Evolutionary conservation across 768 basidiomycete genomes (phyloP), one percentile per base, ranked within the genome.

Genomic region (Xerocomellus chrysenteron): DNA sequence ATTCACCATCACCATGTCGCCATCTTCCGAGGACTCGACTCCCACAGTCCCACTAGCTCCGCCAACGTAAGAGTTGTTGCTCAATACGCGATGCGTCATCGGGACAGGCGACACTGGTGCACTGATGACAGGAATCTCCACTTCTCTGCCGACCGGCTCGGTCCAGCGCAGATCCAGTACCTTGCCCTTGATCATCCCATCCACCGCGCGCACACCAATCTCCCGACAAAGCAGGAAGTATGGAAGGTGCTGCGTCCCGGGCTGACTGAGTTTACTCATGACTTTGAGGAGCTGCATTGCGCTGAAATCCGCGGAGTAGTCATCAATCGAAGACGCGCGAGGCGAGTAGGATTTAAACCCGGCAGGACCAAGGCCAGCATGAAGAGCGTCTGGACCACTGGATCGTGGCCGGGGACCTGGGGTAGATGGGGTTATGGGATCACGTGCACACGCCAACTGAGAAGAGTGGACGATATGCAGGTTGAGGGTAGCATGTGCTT

Each of bases 391-490:
- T 9, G 73, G 71, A 28, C 71, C 69, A 26, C 73, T 71, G n/a
- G 70, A 73, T 30, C 69, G 67, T 28, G 71, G 73, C 9, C 71
- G 69, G 42, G 69, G 65, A 46, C 65, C 73, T 33, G 71, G 67
- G 16, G 69, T 72, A 44, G 68, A 70, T 26, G 61, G 70, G 57
- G 60, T 71, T 21, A 56, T 72, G 52, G 65, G 69, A 32, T 71
- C 68, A 62, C 70, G 72, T 49, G 72, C 64, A 55, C 73, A 69
- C 0, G 80, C 67, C 1, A 83, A 73, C 66, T 91, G 88, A 2
- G 87, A 86, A 2, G 90, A 87, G 63, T 93, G 90, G 50, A 94
- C 89, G 68, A 94, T 88, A 68, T 94, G 92, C 14, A 94, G 81
- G 61, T 94, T 93, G 53, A 94, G 80, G 2, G 91, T 76, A 1